phyloP scores from a whole-genome alignment of 2,329 filamentous ascomycete species.

The Macrophomina phaseolina region DNA sequence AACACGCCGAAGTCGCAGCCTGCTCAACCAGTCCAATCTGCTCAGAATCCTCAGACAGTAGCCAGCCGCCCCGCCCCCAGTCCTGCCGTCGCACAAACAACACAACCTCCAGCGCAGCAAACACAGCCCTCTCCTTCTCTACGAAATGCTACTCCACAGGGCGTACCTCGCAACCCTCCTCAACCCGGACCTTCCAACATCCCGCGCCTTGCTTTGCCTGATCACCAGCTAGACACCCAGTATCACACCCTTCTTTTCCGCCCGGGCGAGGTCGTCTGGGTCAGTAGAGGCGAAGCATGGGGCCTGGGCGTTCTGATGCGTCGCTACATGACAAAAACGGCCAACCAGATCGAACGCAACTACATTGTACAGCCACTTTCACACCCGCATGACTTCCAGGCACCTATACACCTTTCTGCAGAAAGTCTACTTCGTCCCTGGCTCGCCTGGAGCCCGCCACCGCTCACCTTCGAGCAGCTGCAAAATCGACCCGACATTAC shows the following conservation, averaged over 20 bases:
- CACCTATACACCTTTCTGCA: constrained; percentile 50
- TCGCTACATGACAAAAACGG: constrained; percentile 48
- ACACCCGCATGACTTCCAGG: constrained; percentile 49
- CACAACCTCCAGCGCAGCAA: not conserved
- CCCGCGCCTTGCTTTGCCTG: constrained; percentile 43
- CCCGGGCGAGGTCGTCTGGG: constrained; percentile 64
- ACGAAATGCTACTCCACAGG: constrained; percentile 1
- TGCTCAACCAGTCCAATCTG: constrained; percentile 19
- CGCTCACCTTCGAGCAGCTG: constrained; percentile 54
- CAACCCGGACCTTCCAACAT: not conserved
- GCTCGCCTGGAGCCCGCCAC: constrained; percentile 63
- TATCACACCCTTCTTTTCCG: constrained; percentile 58
- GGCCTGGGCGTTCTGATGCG: constrained; percentile 59
- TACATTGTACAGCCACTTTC: constrained; percentile 58
- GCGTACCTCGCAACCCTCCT: not conserved
- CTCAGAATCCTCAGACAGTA: constrained; percentile 12
- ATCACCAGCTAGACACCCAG: constrained; percentile 57
- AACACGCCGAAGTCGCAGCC: constrained; percentile 27
- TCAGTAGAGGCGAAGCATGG: constrained; percentile 59
- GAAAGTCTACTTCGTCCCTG: constrained; percentile 59
- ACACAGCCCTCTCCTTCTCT: not conserved
- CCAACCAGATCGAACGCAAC: constrained; percentile 35
- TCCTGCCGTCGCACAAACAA: not conserved
- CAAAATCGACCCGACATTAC: constrained; percentile 47
- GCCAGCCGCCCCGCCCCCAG: not conserved